A percentile compares a stretch with the other conserved stretches of the same genome.
phyloP scores from a whole-genome alignment of 169 alveolate genomes.

The Ichthyophthirius multifiliis region DNA sequence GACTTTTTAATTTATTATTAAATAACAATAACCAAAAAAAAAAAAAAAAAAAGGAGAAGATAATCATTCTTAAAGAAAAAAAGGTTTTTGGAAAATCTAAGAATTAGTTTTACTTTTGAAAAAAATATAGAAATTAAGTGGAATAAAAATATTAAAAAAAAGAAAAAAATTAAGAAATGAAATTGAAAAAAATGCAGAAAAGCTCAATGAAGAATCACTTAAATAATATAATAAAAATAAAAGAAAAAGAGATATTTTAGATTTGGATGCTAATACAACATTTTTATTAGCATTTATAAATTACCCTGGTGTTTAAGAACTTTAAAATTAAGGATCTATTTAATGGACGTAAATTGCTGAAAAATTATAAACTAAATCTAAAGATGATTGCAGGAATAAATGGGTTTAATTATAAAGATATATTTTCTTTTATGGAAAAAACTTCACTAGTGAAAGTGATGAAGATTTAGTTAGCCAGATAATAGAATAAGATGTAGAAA shows the following conservation, averaged over 20 bases:
- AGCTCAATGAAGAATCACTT: too few species aligned
- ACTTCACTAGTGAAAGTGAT: slow-evolving; percentile 22
- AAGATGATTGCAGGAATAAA: slow-evolving; percentile 52
- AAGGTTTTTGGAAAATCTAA: slow-evolving; percentile 53
- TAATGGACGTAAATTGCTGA: slow-evolving; percentile 42
- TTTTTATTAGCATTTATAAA: background rate
- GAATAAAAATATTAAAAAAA: too few species aligned
- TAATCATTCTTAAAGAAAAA: slow-evolving; percentile 29
- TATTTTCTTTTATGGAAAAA: too few species aligned
- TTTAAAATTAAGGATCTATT: background rate
- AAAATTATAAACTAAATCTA: slow-evolving; percentile 20
- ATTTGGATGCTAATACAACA: background rate
- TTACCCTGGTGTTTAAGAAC: background rate
- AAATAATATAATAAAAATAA: too few species aligned
- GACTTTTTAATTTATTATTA: background rate
- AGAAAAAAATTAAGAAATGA: too few species aligned
- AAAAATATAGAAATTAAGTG: background rate
- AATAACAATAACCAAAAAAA: background rate
- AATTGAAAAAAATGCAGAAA: too few species aligned
- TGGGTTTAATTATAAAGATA: too few species aligned
- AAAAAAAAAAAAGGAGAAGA: background rate
- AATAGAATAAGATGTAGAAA: slow-evolving; percentile 18
- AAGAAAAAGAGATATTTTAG: background rate
- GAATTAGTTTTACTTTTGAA: slow-evolving; percentile 31
- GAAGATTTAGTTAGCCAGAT: slow-evolving; percentile 8